Conservation (phyloP, 495 filamentous ascomycete species). For the Staphylotrichum tortipilum region DNA sequence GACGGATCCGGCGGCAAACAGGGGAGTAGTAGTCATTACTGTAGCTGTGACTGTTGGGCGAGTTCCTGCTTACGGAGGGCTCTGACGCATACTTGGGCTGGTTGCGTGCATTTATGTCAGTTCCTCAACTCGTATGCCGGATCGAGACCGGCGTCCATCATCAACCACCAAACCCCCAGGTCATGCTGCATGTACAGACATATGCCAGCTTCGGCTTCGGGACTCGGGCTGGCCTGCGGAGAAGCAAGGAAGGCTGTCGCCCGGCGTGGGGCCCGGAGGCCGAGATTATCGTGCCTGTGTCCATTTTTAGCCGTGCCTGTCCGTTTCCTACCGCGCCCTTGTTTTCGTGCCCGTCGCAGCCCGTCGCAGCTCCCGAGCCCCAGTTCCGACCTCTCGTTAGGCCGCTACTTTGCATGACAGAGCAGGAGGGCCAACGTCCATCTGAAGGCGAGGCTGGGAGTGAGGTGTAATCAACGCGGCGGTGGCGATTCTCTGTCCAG, state of each 20-base stretch:
- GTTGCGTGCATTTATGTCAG: too few relatives aligned
- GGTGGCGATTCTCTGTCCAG: too few relatives aligned
- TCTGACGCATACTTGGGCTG: too few relatives aligned
- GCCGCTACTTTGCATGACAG: background rate
- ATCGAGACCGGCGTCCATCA: too few relatives aligned
- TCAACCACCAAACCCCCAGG: too few relatives aligned
- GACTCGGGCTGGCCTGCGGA: slow-evolving; percentile 5
- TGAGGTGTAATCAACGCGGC: too few relatives aligned
- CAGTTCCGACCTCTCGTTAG: slow-evolving; percentile 11
- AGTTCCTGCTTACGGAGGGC: too few relatives aligned
- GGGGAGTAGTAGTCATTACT: background rate
- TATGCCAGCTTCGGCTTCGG: slow-evolving; percentile 4
- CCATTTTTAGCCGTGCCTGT: slow-evolving; percentile 13
- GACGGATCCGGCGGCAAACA: background rate
- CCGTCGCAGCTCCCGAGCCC: background rate
- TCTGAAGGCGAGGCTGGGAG: too few relatives aligned
- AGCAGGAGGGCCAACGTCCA: too few relatives aligned
- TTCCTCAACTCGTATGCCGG: too few relatives aligned
- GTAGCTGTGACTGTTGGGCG: too few relatives aligned
- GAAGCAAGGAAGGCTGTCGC: background rate
- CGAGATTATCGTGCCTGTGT: slow-evolving; percentile 14
- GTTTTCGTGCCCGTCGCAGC: slow-evolving; percentile 15
- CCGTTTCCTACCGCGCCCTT: slow-evolving; percentile 12
- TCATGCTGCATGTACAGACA: too few relatives aligned
- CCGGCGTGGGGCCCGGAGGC: background rate